Evolutionary conservation across 1,284 basidiomycete species (phyloP).

Genomic region (Cryptococcus floricola): DNA sequence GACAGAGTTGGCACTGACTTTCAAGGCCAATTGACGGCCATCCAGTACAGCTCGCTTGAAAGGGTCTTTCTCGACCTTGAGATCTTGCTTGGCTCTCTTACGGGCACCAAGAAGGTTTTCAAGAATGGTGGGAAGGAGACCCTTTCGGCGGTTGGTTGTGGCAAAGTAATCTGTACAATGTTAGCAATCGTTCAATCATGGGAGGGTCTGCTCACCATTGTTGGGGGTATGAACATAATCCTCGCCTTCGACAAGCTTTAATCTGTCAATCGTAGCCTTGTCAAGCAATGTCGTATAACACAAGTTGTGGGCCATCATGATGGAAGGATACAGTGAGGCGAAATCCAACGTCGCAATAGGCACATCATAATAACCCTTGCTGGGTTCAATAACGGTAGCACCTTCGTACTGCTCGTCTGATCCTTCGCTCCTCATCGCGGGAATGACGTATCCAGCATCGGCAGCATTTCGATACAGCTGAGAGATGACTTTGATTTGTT

Average conservation of each 20-base stretch:
- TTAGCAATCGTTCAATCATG: background rate
- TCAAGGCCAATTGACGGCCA: slow-evolving; percentile 87
- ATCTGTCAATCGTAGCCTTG: slow-evolving; percentile 67
- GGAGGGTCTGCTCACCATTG: slow-evolving; percentile 61
- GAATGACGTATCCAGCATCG: slow-evolving; percentile 79
- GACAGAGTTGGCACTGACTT: slow-evolving; percentile 95
- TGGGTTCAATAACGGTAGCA: slow-evolving; percentile 93
- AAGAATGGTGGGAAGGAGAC: slow-evolving; percentile 81
- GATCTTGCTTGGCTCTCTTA: slow-evolving; percentile 85
- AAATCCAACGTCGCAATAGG: slow-evolving; percentile 97
- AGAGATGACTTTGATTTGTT: slow-evolving; percentile 93
- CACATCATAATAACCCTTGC: slow-evolving; percentile 86
- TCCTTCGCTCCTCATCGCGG: slow-evolving; percentile 76
- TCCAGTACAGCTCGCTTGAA: slow-evolving; percentile 92
- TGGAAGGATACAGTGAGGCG: slow-evolving; percentile 92
- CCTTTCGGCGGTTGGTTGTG: slow-evolving; percentile 68
- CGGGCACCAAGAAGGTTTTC: slow-evolving; percentile 87
- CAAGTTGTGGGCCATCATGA: slow-evolving; percentile 99
- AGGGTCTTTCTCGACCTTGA: slow-evolving; percentile 91
- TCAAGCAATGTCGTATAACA: slow-evolving; percentile 92
- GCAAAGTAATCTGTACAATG: slow-evolving; percentile 70
- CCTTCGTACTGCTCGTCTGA: slow-evolving; percentile 94
- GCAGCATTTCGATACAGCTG: slow-evolving; percentile 87
- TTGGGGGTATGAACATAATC: slow-evolving; percentile 76
- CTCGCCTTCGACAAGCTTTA: slow-evolving; percentile 72